Evolutionary conservation across 2,329 filamentous ascomycete species (phyloP).

Genomic region (Boeremia exigua): DNA sequence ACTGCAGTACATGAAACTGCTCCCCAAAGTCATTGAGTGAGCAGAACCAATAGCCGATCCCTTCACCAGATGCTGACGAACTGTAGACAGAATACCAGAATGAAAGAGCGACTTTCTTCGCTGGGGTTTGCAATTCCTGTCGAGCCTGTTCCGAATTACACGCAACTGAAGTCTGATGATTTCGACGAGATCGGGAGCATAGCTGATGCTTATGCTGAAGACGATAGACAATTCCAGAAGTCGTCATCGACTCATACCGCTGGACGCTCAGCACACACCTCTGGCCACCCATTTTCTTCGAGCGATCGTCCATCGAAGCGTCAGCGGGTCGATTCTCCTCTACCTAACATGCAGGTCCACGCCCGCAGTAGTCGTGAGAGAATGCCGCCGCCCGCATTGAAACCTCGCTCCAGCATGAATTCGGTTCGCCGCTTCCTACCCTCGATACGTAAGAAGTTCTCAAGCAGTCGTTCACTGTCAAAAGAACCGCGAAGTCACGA

Average conservation of each 20-base stretch:
- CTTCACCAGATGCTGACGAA: conserved; percentile 14
- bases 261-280: conserved; percentile 28
- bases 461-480: conserved; percentile 14
- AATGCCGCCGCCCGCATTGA: conserved; percentile 48
- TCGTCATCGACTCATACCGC: conserved; percentile 34
- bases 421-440: conserved; percentile 38
- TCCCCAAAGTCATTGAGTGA: conserved; percentile 39
- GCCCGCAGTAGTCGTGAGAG: conserved; percentile 35
- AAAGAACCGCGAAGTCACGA: background rate
- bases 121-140: conserved; percentile 37
- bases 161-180: conserved; percentile 9
- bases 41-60: background rate
- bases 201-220: background rate
- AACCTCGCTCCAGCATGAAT: conserved; percentile 33
- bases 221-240: conserved; percentile 10
- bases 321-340: conserved; percentile 40
- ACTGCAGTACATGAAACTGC: conserved; percentile 34
- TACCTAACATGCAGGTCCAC: conserved; percentile 25
- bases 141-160: conserved; percentile 35
- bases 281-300: conserved; percentile 19
- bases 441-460: conserved; percentile 30
- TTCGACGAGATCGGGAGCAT: conserved; percentile 21
- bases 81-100: conserved; percentile 37
- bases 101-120: conserved; percentile 36
- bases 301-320: conserved; percentile 36